Evolutionary conservation across 495 filamentous ascomycete species (phyloP).

Genomic region (Tuber umbilicatum): DNA sequence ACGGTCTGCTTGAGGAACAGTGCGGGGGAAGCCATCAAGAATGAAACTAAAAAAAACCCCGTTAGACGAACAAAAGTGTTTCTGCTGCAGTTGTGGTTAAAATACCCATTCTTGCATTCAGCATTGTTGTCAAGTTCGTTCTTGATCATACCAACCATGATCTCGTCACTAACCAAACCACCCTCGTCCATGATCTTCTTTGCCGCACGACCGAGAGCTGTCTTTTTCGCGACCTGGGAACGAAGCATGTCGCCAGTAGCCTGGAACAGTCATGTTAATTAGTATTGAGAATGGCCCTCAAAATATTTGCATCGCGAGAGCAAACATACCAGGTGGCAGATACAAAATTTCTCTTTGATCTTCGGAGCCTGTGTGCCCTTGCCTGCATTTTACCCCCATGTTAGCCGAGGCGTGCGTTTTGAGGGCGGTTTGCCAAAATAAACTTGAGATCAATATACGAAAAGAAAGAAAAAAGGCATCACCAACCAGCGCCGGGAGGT

Average conservation of each 20-base stretch:
- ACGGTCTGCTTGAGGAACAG: slow-evolving; percentile 87
- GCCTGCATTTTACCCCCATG: slow-evolving; percentile 51
- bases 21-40: slow-evolving; percentile 95
- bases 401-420: slow-evolving; percentile 23
- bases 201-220: slow-evolving; percentile 82
- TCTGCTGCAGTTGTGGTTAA: not conserved
- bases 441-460: slow-evolving; percentile 24
- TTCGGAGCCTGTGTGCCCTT: slow-evolving; percentile 98
- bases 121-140: slow-evolving; percentile 85
- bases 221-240: slow-evolving; percentile 97
- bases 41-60: slow-evolving; percentile 65
- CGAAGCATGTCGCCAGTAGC: slow-evolving; percentile 99
- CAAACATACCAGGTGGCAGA: slow-evolving; percentile 81
- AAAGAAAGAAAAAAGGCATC: slow-evolving; percentile 14
- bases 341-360: slow-evolving; percentile 94
- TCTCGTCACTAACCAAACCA: slow-evolving; percentile 95
- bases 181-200: slow-evolving; percentile 99
- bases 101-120: slow-evolving; percentile 94
- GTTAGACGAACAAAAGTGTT: slow-evolving; percentile 14
- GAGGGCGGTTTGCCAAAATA: slow-evolving; percentile 16
- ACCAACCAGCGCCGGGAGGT: slow-evolving; percentile 89
- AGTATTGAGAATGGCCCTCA: slow-evolving; percentile 9
- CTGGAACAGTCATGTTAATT: slow-evolving; percentile 46
- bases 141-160: slow-evolving; percentile 99
- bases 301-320: not conserved